Percentiles rank a stretch among this genome's conserved stretches.
These are phyloP conservation scores for Theileria annulata DNA, from an alignment of 169 alveolate genomes.

Conservation along the genomic window DNA sequence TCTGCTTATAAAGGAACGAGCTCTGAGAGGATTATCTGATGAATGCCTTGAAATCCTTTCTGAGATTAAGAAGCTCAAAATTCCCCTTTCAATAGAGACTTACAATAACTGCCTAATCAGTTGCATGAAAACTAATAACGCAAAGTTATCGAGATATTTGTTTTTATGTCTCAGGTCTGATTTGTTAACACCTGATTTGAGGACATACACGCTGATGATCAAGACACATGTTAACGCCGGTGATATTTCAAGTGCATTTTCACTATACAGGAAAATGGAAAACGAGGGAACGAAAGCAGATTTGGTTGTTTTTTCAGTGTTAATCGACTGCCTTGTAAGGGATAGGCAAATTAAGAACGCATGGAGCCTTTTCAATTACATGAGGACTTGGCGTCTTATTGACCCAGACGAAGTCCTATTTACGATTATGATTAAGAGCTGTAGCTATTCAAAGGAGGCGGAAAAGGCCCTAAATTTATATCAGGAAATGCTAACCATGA, in stretches of 20 bases:
- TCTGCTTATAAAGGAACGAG: slow-evolving; percentile 36
- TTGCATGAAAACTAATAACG: slow-evolving; percentile 53
- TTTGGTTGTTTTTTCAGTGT: slow-evolving; percentile 72
- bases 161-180: slow-evolving; percentile 77
- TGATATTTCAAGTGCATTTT: slow-evolving; percentile 74
- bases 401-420: slow-evolving; percentile 83
- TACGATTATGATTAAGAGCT: slow-evolving; percentile 83
- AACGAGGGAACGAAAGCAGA: slow-evolving; percentile 75
- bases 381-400: slow-evolving; percentile 78
- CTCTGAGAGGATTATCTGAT: slow-evolving; percentile 13
- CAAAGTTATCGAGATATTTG: slow-evolving; percentile 72
- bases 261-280: slow-evolving; percentile 78
- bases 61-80: slow-evolving; percentile 53
- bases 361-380: slow-evolving; percentile 76
- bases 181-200: slow-evolving; percentile 70
- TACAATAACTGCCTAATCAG: slow-evolving; percentile 69
- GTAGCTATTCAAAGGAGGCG: slow-evolving; percentile 69
- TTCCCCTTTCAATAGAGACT: slow-evolving; percentile 62
- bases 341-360: slow-evolving; percentile 69
- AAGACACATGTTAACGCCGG: slow-evolving; percentile 72
- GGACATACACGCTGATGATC: slow-evolving; percentile 76
- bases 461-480: slow-evolving; percentile 78
- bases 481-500: slow-evolving; percentile 74
- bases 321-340: slow-evolving; percentile 78
- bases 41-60: slow-evolving; percentile 45